Evolutionary conservation across 306 rosid genomes (phyloP).

Genomic region (Fragaria iinumae): DNA sequence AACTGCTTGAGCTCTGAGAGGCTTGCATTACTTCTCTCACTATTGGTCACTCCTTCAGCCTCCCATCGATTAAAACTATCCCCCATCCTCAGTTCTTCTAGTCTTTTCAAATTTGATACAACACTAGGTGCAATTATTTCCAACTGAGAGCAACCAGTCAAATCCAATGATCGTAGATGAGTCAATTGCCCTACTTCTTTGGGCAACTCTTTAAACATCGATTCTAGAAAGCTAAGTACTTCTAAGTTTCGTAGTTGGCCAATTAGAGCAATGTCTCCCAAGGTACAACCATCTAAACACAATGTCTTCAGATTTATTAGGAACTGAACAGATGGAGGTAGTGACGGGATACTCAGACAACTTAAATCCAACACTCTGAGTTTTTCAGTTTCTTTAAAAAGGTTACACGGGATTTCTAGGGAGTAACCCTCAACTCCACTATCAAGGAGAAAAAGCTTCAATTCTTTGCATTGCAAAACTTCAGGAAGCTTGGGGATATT

Average conservation of each 20-base stretch:
- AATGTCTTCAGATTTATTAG: constrained; percentile 25
- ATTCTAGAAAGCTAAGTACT: constrained; percentile 39
- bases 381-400: constrained; percentile 15
- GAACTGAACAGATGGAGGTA: constrained; percentile 20
- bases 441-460: neutral
- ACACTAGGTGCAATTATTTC: constrained; percentile 21
- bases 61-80: constrained; percentile 28
- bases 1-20: constrained; percentile 36
- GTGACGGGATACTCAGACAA: neutral
- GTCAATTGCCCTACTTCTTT: neutral
- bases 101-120: constrained; percentile 22
- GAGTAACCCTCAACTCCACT: too few species aligned
- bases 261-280: constrained; percentile 28
- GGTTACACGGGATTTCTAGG: neutral
- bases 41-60: neutral
- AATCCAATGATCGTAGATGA: neutral
- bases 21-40: neutral
- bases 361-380: constrained; percentile 21
- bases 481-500: constrained; percentile 1
- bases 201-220: constrained; percentile 30
- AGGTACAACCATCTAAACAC: constrained; percentile 30
- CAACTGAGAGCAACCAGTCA: constrained; percentile 13
- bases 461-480: neutral
- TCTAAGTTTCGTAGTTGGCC: constrained; percentile 33
- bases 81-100: constrained; percentile 43